Conservation (phyloP, 768 basidiomycete species). For the Lentinus tigrinus region DNA sequence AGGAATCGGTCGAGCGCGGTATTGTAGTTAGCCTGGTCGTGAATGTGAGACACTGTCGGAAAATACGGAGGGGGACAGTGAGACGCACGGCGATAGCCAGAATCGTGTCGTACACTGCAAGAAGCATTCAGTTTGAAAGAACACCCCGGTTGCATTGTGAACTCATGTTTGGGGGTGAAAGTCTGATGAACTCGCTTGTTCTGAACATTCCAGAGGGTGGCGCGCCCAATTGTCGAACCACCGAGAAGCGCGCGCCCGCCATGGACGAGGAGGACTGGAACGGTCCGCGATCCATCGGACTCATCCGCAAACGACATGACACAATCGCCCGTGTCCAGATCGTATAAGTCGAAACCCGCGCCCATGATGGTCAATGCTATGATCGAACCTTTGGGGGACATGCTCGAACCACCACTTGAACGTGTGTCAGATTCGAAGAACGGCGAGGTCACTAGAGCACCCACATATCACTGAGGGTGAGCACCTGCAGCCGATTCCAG, state of each 20-base stretch:
- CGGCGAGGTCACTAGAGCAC: not conserved
- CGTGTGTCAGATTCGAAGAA: no score
- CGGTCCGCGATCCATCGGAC: not conserved
- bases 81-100: not conserved
- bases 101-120: not conserved
- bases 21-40: not conserved
- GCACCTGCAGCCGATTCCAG: not conserved
- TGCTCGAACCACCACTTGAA: not conserved
- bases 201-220: not conserved
- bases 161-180: not conserved
- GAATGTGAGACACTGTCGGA: not conserved
- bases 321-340: not conserved
- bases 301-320: not conserved
- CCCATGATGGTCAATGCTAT: not conserved
- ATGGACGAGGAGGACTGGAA: not conserved
- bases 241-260: not conserved
- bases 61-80: not conserved
- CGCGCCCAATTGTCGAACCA: not conserved
- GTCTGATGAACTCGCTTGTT: not conserved
- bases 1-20: not conserved
- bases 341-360: not conserved
- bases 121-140: not conserved
- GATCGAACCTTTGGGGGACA: not conserved
- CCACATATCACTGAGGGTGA: not conserved
- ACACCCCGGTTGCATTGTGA: not conserved